Evolutionary conservation across 1,284 basidiomycete species (phyloP).

Genomic region (Sanghuangporus baumii): DNA sequence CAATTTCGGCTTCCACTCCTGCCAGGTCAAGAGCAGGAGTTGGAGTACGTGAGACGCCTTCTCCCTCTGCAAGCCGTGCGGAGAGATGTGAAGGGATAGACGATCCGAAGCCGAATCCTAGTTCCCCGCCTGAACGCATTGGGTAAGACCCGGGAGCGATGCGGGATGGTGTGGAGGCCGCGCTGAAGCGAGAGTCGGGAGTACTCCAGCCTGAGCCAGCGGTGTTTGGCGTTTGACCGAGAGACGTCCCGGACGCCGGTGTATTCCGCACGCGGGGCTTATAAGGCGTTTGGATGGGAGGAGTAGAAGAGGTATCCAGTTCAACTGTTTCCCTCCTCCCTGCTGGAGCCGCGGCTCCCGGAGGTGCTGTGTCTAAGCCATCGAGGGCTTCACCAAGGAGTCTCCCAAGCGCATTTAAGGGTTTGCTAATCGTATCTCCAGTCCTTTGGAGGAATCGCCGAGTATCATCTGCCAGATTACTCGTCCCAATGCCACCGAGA

Average conservation of each 20-base stretch:
- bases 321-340: slow-evolving; percentile 29
- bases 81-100: slow-evolving; percentile 25
- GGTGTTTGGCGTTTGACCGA: slow-evolving; percentile 6
- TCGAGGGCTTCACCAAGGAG: slow-evolving; percentile 81
- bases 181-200: slow-evolving; percentile 1
- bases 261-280: slow-evolving; percentile 60
- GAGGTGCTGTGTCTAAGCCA: slow-evolving; percentile 31
- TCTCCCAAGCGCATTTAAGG: slow-evolving; percentile 79
- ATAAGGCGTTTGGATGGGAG: slow-evolving; percentile 63
- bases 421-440: slow-evolving; percentile 83
- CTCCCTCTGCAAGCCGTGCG: slow-evolving; percentile 24
- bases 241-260: slow-evolving; percentile 20
- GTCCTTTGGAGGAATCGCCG: slow-evolving; percentile 80
- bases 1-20: slow-evolving; percentile 74
- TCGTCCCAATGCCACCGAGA: slow-evolving; percentile 36
- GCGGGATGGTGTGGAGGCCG: slow-evolving; percentile 13
- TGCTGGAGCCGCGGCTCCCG: slow-evolving; percentile 26
- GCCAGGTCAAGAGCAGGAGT: slow-evolving; percentile 66
- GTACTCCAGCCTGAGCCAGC: slow-evolving; percentile 10
- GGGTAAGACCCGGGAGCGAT: slow-evolving; percentile 5
- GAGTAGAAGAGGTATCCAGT: slow-evolving; percentile 24
- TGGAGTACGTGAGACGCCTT: slow-evolving; percentile 50
- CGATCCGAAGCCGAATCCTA: neutral
- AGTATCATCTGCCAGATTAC: slow-evolving; percentile 71
- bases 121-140: neutral